These are phyloP conservation scores for Boletus patriciae DNA, from an alignment of 768 basidiomycete genomes.

Conservation along the genomic window DNA sequence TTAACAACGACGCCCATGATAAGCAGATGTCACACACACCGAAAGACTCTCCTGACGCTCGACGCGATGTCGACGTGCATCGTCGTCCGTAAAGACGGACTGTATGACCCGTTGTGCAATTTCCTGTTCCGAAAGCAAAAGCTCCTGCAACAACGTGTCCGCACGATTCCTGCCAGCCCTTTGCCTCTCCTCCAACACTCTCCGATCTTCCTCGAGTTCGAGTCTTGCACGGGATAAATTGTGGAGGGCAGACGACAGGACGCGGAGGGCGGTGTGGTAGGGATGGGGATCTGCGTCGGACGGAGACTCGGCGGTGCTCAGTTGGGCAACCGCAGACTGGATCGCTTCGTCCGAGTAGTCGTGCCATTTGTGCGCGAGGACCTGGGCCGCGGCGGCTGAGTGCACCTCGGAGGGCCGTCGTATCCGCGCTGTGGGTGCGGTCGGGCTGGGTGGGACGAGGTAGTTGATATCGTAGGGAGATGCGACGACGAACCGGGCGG, in stretches of 20 bases:
- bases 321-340: constrained; percentile 55
- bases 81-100: constrained; percentile 55
- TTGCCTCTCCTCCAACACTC: constrained; percentile 59
- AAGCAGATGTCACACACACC: constrained; percentile 39
- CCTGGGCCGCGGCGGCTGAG: constrained; percentile 40
- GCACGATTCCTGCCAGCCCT: constrained; percentile 49
- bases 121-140: constrained; percentile 62
- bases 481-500: constrained; percentile 43
- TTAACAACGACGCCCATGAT: not conserved
- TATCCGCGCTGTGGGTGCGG: constrained; percentile 15
- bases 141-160: constrained; percentile 54
- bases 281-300: constrained; percentile 51
- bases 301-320: constrained; percentile 47
- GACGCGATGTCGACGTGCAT: constrained; percentile 47
- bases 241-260: constrained; percentile 66
- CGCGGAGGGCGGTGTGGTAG: constrained; percentile 66
- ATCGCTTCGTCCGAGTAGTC: constrained; percentile 75
- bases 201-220: constrained; percentile 64
- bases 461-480: constrained; percentile 33
- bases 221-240: constrained; percentile 54
- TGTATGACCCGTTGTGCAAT: constrained; percentile 67
- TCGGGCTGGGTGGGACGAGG: constrained; percentile 39
- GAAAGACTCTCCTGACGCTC: constrained; percentile 57
- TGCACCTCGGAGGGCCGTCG: constrained; percentile 12
- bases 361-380: constrained; percentile 75